Percentiles rank a stretch among this genome's conserved stretches.
Evolutionary conservation across 768 basidiomycete species (phyloP).

Genomic region (Tubosaeta sp.): DNA sequence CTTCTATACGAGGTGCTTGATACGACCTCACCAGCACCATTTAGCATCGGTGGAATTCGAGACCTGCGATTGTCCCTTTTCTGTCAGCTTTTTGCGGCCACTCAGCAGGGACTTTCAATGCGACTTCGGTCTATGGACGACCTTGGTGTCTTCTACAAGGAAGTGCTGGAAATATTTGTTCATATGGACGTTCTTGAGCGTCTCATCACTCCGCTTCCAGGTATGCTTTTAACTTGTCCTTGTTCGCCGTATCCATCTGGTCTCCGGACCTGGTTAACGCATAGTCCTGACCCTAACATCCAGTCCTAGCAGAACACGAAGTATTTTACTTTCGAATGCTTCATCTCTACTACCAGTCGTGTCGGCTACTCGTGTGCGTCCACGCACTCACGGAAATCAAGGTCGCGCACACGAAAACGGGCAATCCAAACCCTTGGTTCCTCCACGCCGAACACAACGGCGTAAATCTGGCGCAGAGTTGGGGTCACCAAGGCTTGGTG

Average conservation of each 20-base stretch:
- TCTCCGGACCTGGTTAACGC: not conserved
- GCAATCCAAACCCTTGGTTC: slow-evolving; percentile 28
- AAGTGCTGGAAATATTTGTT: slow-evolving; percentile 29
- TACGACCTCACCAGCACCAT: slow-evolving; percentile 20
- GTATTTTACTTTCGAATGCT: slow-evolving; percentile 41
- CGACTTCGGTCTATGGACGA: slow-evolving; percentile 24
- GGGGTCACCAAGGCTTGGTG: slow-evolving; percentile 37
- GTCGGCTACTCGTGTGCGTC: slow-evolving; percentile 36
- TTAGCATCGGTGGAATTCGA: slow-evolving; percentile 21
- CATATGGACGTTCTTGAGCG: slow-evolving; percentile 36
- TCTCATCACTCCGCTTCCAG: slow-evolving; percentile 35
- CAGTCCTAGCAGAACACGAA: slow-evolving; percentile 42
- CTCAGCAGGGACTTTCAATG: slow-evolving; percentile 31
- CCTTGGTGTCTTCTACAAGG: slow-evolving; percentile 32
- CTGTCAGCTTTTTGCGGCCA: slow-evolving; percentile 33
- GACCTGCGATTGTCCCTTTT: slow-evolving; percentile 37
- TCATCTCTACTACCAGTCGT: slow-evolving; percentile 37
- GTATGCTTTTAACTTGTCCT: slow-evolving; percentile 22
- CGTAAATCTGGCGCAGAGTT: slow-evolving; percentile 30
- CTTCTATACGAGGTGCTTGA: slow-evolving; percentile 31
- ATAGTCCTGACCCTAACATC: slow-evolving; percentile 21
- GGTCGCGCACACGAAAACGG: slow-evolving; percentile 16
- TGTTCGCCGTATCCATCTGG: not conserved
- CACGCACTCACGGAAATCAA: slow-evolving; percentile 32
- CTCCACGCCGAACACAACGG: slow-evolving; percentile 31